A percentile compares a stretch with the other conserved stretches of the same genome.
phyloP scores from a whole-genome alignment of 75 land plant genomes.

The Pinus taeda region DNA sequence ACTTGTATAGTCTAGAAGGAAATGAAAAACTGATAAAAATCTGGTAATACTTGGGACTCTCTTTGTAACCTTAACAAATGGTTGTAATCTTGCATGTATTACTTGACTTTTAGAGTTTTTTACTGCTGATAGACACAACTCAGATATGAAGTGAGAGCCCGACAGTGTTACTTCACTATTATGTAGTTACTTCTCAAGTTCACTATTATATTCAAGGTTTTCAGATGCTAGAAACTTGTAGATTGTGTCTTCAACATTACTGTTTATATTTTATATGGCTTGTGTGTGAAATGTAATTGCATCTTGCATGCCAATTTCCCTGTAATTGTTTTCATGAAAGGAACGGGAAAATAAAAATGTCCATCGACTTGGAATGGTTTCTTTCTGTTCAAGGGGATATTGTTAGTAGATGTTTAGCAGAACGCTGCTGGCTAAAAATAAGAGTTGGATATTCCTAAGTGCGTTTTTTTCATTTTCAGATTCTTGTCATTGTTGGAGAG shows the following conservation, averaged over 20 bases:
- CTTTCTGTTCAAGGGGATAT: neutral
- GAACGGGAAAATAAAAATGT: neutral
- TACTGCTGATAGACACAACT: no score
- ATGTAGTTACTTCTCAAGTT: no score
- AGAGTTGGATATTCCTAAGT: neutral
- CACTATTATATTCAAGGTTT: no score
- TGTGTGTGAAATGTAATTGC: neutral
- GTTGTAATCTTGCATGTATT: neutral
- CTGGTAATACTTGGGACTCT: neutral
- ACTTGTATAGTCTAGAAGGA: neutral
- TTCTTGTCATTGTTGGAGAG: conserved; percentile 96
- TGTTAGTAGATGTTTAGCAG: neutral
- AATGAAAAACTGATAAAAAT: neutral
- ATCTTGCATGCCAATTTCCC: neutral
- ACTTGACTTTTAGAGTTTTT: no score
- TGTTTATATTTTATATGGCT: no score
- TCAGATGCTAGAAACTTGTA: no score
- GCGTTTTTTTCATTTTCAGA: conserved; percentile 24
- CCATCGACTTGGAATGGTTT: neutral
- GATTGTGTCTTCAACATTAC: no score
- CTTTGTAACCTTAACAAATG: neutral
- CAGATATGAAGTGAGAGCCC: no score
- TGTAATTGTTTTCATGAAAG: neutral
- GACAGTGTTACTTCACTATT: no score
- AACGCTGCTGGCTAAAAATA: neutral